Evolutionary conservation across 2,329 filamentous ascomycete genomes (phyloP).

Genomic region (Monosporascus ibericus): DNA sequence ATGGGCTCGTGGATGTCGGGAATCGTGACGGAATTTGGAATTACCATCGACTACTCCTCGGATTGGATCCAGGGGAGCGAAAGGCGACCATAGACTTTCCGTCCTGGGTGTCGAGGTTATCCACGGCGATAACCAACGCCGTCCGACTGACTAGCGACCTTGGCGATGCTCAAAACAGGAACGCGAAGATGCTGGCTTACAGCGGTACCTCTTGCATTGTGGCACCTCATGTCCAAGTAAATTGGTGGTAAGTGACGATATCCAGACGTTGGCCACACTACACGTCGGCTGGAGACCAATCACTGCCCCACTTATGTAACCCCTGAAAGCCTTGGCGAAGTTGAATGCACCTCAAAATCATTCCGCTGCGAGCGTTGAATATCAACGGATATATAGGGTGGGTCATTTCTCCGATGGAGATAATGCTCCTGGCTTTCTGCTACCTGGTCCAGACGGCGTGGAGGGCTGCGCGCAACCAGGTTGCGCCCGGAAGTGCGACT

Average conservation of each 20-base stretch:
- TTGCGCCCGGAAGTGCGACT: constrained; percentile 33
- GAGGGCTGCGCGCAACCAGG: constrained; percentile 27
- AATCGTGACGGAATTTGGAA: constrained; percentile 23
- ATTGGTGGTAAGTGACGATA: constrained; percentile 21
- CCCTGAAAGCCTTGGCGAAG: no score
- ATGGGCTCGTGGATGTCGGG: constrained; percentile 26
- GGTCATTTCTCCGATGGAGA: constrained; percentile 28
- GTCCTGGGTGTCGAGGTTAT: constrained; percentile 27
- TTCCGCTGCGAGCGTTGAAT: no score
- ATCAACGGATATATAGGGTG: constrained; percentile 1
- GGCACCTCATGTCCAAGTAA: constrained; percentile 26
- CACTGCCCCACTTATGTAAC: no score
- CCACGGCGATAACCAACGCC: constrained; percentile 30
- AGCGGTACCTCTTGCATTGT: constrained; percentile 21
- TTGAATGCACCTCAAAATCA: no score
- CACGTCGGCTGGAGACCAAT: no score
- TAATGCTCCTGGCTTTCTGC: constrained; percentile 28
- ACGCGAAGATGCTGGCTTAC: constrained; percentile 19
- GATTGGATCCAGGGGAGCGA: constrained; percentile 32
- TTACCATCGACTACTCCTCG: constrained; percentile 26
- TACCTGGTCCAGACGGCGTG: constrained; percentile 31
- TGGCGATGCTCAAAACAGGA: constrained; percentile 15
- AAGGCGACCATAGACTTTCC: constrained; percentile 24
- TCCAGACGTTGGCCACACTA: no score
- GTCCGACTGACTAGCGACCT: constrained; percentile 19